phyloP scores from a whole-genome alignment of 2,329 filamentous ascomycete genomes.

The Clarireedia homoeocarpa region DNA sequence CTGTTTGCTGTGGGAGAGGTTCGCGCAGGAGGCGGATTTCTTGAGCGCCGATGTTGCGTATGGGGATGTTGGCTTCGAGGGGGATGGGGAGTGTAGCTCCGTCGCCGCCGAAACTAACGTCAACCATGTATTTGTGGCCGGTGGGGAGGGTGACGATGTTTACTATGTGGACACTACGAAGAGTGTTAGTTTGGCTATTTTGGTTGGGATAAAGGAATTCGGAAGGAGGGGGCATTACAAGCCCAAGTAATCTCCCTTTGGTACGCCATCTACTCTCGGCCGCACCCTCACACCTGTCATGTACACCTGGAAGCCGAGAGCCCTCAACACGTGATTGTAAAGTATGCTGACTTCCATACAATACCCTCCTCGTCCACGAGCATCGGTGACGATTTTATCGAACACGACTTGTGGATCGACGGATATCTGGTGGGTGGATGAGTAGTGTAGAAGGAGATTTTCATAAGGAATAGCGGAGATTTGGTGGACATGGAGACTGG shows the following conservation, averaged over 20 bases:
- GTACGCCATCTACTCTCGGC: slow-evolving; percentile 19
- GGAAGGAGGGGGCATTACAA: slow-evolving; percentile 16
- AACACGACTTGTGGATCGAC: slow-evolving; percentile 22
- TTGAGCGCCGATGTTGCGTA: slow-evolving; percentile 42
- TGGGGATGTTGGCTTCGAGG: slow-evolving; percentile 34
- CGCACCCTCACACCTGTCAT: slow-evolving; percentile 37
- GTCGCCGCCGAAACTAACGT: slow-evolving; percentile 59
- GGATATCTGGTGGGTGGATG: slow-evolving; percentile 12
- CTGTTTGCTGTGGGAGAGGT: slow-evolving; percentile 38
- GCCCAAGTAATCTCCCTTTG: slow-evolving; percentile 20
- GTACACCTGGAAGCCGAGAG: slow-evolving; percentile 46
- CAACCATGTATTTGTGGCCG: slow-evolving; percentile 42
- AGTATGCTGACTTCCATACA: slow-evolving; percentile 52
- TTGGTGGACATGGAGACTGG: slow-evolving; percentile 20
- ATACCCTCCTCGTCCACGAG: slow-evolving; percentile 44
- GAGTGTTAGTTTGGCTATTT: not conserved
- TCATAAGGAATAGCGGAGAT: slow-evolving; percentile 23
- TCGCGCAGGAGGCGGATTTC: slow-evolving; percentile 46
- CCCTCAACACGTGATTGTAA: slow-evolving; percentile 44
- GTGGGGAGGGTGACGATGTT: slow-evolving; percentile 48
- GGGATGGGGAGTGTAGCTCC: slow-evolving; percentile 50
- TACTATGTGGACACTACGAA: slow-evolving; percentile 46
- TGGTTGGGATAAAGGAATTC: not conserved
- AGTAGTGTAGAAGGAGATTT: slow-evolving; percentile 25
- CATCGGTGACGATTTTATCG: slow-evolving; percentile 21